Conservation (phyloP, 1,284 basidiomycete genomes). For the Amylostereum areolatum region DNA sequence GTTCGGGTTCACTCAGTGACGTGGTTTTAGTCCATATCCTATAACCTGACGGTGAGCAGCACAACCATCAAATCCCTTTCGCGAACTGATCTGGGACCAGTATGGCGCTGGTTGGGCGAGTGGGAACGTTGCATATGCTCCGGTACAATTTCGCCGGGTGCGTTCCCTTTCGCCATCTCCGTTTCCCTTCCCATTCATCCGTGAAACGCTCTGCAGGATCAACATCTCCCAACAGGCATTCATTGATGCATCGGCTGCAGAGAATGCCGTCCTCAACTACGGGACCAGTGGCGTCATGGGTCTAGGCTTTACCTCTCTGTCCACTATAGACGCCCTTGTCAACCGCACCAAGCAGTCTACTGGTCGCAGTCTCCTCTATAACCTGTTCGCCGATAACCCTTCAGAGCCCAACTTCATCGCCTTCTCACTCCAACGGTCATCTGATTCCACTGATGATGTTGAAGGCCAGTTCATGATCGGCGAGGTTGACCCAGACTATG, state of each 20-base stretch:
- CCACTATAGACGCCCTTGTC: slow-evolving; percentile 55
- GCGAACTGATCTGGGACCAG: slow-evolving; percentile 26
- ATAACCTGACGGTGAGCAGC: slow-evolving; percentile 22
- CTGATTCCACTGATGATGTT: slow-evolving; percentile 43
- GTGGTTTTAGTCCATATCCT: slow-evolving; percentile 12
- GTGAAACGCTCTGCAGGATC: slow-evolving; percentile 36
- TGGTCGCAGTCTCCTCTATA: slow-evolving; percentile 68
- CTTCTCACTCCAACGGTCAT: slow-evolving; percentile 59
- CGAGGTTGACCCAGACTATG: slow-evolving; percentile 58
- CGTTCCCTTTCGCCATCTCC: slow-evolving; percentile 15
- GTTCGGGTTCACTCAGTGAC: not conserved
- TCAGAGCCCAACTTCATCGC: slow-evolving; percentile 72
- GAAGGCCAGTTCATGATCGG: slow-evolving; percentile 68
- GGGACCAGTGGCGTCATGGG: slow-evolving; percentile 70
- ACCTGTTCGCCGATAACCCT: slow-evolving; percentile 63
- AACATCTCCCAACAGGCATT: slow-evolving; percentile 60
- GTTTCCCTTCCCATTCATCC: slow-evolving; percentile 6
- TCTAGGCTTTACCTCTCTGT: slow-evolving; percentile 73
- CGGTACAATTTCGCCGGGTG: slow-evolving; percentile 69
- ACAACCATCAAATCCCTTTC: not conserved
- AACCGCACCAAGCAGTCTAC: slow-evolving; percentile 49
- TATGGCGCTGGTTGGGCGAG: slow-evolving; percentile 75
- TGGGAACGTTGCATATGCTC: slow-evolving; percentile 55
- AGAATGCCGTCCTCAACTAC: slow-evolving; percentile 67
- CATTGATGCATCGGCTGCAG: slow-evolving; percentile 51